These are phyloP conservation scores for Cairneyella variabilis DNA, from an alignment of 495 filamentous ascomycete genomes.

Conservation along the genomic window DNA sequence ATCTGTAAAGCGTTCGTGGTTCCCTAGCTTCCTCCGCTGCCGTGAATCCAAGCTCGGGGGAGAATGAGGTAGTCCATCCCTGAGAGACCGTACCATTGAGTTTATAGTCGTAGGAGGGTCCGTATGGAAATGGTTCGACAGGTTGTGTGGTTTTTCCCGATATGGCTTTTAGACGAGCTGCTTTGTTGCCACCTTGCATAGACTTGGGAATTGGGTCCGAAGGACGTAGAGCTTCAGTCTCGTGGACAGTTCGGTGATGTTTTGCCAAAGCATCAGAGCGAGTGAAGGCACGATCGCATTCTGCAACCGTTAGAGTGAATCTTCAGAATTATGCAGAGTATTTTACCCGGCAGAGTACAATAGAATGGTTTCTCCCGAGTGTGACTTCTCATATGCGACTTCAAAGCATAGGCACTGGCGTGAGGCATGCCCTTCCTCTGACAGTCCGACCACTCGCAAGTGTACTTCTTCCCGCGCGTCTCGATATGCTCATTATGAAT, in stretches of 20 bases:
- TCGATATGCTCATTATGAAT: conserved; percentile 93
- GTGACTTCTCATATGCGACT: conserved; percentile 96
- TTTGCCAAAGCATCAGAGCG: conserved; percentile 95
- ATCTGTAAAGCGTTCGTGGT: conserved; percentile 63
- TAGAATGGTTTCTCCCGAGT: conserved; percentile 98
- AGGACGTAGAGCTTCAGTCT: conserved; percentile 86
- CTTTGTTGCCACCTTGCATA: conserved; percentile 50
- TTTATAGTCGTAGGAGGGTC: conserved; percentile 49
- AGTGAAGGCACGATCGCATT: conserved; percentile 97
- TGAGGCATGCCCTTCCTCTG: conserved; percentile 81
- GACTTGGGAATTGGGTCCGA: conserved; percentile 79
- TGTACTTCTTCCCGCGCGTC: conserved; percentile 67
- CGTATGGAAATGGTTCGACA: conserved; percentile 30
- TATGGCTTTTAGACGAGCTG: conserved; percentile 63
- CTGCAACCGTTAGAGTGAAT: conserved; percentile 38
- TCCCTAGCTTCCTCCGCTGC: conserved; percentile 65
- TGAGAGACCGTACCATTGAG: conserved; percentile 47
- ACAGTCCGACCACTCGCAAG: conserved; percentile 93
- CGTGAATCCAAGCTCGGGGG: conserved; percentile 49
- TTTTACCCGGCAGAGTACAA: conserved; percentile 82
- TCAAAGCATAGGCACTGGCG: conserved; percentile 90
- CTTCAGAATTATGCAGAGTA: neutral
- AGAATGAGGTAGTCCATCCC: conserved; percentile 33
- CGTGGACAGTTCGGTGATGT: conserved; percentile 98
- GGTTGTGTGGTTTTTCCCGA: conserved; percentile 52